Evolutionary conservation across 2,329 filamentous ascomycete genomes (phyloP), one percentile per base, ranked within the genome.

Genomic region (Xylariaceae sp.): DNA sequence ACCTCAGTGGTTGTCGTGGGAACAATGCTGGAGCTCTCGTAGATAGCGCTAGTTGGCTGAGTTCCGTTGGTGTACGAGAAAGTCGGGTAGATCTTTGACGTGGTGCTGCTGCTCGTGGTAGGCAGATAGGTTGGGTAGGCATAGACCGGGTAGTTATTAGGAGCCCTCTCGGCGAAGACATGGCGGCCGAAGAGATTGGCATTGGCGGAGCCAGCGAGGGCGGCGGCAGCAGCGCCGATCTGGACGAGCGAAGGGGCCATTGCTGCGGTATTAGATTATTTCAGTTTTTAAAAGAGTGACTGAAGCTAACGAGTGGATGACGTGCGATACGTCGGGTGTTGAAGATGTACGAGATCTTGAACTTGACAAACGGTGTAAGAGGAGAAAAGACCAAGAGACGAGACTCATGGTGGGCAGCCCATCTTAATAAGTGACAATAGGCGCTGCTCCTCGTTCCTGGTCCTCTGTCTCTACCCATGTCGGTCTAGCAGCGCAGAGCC

Each of bases 301-400:
- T 55, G 13, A 63, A 59, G 16, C 16, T 50, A 19, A 71, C 55
- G 73, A 75, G 54, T 69, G 72, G 63, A 71, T 64, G 74, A 75
- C 73, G 73, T 71, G 54, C 65, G 63, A 67, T 70, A 75, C 73
- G 74, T 73, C 74, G 67, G 63, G 68, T 73, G 69, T 51, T 47
- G 55, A 63, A 60, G 65, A 63, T 69, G 64, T 63, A 47, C 59
- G 59, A 51, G 62, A 61, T 59, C 59, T 59, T 63, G 58, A 59
- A 49, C 59, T 63, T 56, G 59, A 61, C 54, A 43, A 61, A 55
- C 56, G 45, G 56, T 54, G 56, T 59, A 57, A 46, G 53, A 44
- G 50, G 48, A 41, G 48, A 45, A 44, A 47, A 49, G 45, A 31
- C 31, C 28, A 38, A 9, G 47, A 38, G 44, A 18, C n/a, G 47